phyloP scores from a whole-genome alignment of 2,329 filamentous ascomycete genomes.

The Sporothrix euskadiensis region DNA sequence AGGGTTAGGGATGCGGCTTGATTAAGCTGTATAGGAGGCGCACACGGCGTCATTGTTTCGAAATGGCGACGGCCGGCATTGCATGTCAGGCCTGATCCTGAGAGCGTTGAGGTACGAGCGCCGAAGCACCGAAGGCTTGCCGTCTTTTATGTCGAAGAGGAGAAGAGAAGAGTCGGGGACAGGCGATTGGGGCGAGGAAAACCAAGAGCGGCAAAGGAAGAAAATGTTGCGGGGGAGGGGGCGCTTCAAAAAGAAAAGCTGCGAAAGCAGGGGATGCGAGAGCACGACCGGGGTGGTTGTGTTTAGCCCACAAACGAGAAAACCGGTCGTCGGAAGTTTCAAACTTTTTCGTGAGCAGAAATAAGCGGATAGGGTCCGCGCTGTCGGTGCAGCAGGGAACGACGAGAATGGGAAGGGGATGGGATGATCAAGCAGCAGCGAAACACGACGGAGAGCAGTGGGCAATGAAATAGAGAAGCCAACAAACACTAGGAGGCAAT shows the following conservation, averaged over 20 bases:
- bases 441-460: slow-evolving; percentile 9
- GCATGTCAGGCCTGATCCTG: slow-evolving; percentile 29
- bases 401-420: neutral
- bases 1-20: slow-evolving; percentile 31
- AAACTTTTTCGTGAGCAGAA: slow-evolving; percentile 14
- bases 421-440: slow-evolving; percentile 17
- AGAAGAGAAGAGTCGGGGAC: neutral
- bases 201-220: slow-evolving; percentile 5
- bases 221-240: slow-evolving; percentile 26
- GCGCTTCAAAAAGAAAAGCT: neutral
- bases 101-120: neutral
- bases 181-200: neutral
- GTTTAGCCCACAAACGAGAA: slow-evolving; percentile 25
- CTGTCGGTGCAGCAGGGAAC: slow-evolving; percentile 5
- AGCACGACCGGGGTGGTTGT: slow-evolving; percentile 16
- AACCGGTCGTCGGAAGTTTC: slow-evolving; percentile 21
- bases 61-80: slow-evolving; percentile 40
- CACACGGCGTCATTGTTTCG: slow-evolving; percentile 49
- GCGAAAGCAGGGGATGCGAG: slow-evolving; percentile 1
- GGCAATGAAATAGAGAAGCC: neutral
- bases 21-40: slow-evolving; percentile 41
- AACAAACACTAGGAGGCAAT: neutral
- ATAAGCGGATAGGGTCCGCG: slow-evolving; percentile 17
- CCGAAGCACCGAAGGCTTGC: neutral
- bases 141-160: neutral